A percentile compares a stretch with the other conserved stretches of the same genome.
Conservation (phyloP, 2,329 filamentous ascomycete genomes). For the Neonectria magnoliae region DNA sequence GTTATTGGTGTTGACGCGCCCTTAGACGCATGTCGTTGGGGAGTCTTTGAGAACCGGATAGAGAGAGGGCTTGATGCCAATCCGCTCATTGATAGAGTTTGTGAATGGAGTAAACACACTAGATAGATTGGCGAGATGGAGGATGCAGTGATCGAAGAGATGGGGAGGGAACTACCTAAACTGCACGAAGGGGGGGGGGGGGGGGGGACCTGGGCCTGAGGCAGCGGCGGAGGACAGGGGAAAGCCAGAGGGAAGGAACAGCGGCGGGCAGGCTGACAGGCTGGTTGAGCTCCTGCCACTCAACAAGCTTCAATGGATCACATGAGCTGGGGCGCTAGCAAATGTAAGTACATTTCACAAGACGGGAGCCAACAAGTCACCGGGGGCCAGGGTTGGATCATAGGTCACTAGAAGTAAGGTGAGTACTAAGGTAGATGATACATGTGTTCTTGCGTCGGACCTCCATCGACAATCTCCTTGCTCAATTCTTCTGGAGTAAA, state of each 20-base stretch:
- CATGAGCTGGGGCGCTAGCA: background rate
- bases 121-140: background rate
- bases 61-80: background rate
- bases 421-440: background rate
- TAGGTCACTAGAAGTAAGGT: background rate
- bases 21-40: no score
- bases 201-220: background rate
- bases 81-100: background rate
- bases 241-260: no score
- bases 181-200: no score
- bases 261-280: background rate
- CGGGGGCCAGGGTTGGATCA: background rate
- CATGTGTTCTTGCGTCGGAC: background rate
- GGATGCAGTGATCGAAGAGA: no score
- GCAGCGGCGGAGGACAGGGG: no score
- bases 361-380: background rate
- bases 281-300: background rate
- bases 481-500: background rate
- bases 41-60: background rate
- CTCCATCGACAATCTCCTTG: background rate
- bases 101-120: background rate
- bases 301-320: background rate
- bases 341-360: background rate
- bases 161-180: no score
- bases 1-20: background rate